Base-by-base conservation (phyloP, 2,329 filamentous ascomycete genomes). In the Diplodia corticola region DNA sequence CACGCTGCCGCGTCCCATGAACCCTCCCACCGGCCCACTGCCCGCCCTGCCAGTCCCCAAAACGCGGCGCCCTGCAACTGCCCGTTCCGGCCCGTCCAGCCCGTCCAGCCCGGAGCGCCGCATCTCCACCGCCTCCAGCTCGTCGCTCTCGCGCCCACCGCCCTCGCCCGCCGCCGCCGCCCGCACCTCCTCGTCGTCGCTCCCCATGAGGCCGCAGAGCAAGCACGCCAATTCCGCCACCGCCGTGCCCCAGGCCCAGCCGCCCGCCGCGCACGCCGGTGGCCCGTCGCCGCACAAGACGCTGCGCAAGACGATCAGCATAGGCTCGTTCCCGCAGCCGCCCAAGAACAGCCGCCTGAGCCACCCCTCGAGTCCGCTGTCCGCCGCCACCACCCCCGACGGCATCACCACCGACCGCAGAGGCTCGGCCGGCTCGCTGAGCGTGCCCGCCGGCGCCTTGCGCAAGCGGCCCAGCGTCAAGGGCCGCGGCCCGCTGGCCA, bases 321-420 rank as follows among this genome's bases (percentile, higher is more conserved):
- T 97, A 74, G 94, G 93, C 75, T 89, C 92, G 0, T 97, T 98
- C 74, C 94, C 94, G 33, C 91, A 96, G 70, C 94, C 94, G 15
- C 94, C 94, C 15, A 89, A 89, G 70, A 53, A 17, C 46, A 53
- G 35, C 30, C 64, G 84, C 85, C 70, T 80, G 82, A 55, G 81
- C 81, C 81, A 88, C 66, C 91, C 86, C 61, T 86, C 84, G 64
- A 86, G 75, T 78, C 84, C 73, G 71, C 80, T 80, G 51, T 81
- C 75, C 63, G 77, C 68, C 73, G 82, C 67, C 86, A 78, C 87
- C 84, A 69, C 78, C 5, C 72, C 76, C 5, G 72, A 70, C 64
- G 71, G 70, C 53, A 73, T 77, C 63, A 73, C 75, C 40, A 73
- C 77, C 28, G 73, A 74, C 57, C 73, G 75, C 64, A 73, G 74